Conservation (phyloP, 2,329 filamentous ascomycete genomes). For the Geosmithia morbida region DNA sequence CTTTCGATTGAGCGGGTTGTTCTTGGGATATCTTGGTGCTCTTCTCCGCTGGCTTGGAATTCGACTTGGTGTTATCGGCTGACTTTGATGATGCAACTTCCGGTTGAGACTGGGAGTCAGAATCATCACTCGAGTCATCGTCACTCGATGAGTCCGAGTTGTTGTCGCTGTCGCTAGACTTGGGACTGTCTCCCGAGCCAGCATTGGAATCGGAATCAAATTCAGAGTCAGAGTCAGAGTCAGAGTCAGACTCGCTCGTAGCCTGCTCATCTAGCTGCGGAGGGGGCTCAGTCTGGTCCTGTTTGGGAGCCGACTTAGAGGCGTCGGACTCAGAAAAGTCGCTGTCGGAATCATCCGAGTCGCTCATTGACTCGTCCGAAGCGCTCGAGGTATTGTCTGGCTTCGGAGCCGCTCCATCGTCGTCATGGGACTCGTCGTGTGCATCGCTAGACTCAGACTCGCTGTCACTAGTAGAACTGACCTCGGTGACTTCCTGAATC, state of each 20-base stretch:
- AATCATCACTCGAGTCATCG: conserved; percentile 5
- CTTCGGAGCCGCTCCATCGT: too few species aligned
- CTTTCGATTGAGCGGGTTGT: conserved; percentile 1
- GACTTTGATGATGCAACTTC: conserved; percentile 22
- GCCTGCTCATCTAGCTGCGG: neutral
- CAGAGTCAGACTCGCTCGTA: conserved; percentile 12
- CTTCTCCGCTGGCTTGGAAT: neutral
- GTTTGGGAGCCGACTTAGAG: neutral
- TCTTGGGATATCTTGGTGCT: conserved; percentile 1
- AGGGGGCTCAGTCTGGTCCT: too few species aligned
- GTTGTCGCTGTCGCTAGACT: neutral
- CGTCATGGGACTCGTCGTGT: neutral
- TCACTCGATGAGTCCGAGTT: conserved; percentile 5
- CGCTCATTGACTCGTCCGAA: too few species aligned
- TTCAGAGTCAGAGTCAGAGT: conserved; percentile 21
- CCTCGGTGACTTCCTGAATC: neutral
- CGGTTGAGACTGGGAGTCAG: conserved; percentile 15
- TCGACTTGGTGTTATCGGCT: neutral
- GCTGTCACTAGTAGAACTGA: neutral
- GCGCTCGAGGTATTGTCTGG: neutral
- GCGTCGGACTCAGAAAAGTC: conserved; percentile 2
- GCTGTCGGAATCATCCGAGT: neutral
- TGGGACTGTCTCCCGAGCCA: neutral
- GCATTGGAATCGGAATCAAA: conserved; percentile 12
- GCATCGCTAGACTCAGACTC: neutral